Conservation (phyloP, 768 basidiomycete species). For the Sarcodon sp. region DNA sequence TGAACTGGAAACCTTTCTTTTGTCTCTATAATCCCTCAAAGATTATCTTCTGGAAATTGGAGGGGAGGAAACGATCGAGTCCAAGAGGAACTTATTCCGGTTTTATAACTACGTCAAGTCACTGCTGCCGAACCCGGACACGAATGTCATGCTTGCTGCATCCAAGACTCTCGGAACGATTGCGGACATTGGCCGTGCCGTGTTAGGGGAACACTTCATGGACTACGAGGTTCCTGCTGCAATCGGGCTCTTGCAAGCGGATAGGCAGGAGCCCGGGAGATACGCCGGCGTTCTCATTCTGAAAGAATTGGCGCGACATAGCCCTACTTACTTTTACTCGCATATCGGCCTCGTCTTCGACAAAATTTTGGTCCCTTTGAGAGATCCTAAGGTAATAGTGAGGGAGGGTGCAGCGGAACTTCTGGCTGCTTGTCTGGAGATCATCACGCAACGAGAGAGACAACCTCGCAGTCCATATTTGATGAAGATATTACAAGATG, state of each 20-base stretch:
- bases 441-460: constrained; percentile 65
- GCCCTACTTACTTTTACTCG: constrained; percentile 76
- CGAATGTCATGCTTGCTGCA: constrained; percentile 88
- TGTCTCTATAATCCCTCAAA: constrained; percentile 8
- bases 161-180: constrained; percentile 89
- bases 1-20: neutral
- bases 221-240: constrained; percentile 80
- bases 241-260: constrained; percentile 67
- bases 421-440: constrained; percentile 85
- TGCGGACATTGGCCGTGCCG: constrained; percentile 68
- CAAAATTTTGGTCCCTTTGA: constrained; percentile 81
- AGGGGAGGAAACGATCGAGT: constrained; percentile 71
- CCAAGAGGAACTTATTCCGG: constrained; percentile 69
- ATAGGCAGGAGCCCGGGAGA: constrained; percentile 65
- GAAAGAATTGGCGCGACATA: constrained; percentile 87
- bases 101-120: constrained; percentile 91
- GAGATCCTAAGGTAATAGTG: constrained; percentile 83
- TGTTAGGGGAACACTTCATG: constrained; percentile 84
- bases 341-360: constrained; percentile 84
- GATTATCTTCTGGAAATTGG: constrained; percentile 71
- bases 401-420: constrained; percentile 90
- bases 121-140: constrained; percentile 81
- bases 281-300: constrained; percentile 92
- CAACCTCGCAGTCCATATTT: constrained; percentile 55
- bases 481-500: constrained; percentile 77